Percentiles rank a stretch among this genome's conserved stretches.
phyloP scores from a whole-genome alignment of 192 early-diverging fungal species.

The Paraglomus occultum region DNA sequence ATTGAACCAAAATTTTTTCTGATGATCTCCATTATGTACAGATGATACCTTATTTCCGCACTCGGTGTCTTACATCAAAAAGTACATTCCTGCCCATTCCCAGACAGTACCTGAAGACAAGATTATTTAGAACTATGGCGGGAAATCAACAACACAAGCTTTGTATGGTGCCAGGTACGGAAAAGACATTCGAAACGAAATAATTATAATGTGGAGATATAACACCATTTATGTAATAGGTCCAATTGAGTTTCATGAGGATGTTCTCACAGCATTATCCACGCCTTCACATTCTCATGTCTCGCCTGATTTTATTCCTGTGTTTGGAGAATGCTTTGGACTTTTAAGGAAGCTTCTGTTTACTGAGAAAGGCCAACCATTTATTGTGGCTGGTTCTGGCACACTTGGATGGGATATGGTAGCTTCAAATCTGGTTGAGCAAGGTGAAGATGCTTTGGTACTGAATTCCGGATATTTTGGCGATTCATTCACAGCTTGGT shows the following conservation, averaged over 20 bases:
- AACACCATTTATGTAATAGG: slow-evolving; percentile 44
- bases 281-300: slow-evolving; percentile 93
- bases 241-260: slow-evolving; percentile 91
- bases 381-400: slow-evolving; percentile 93
- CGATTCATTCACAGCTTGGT: slow-evolving; percentile 92
- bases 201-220: too few species aligned
- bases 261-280: slow-evolving; percentile 80
- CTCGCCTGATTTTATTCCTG: slow-evolving; percentile 83
- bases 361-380: slow-evolving; percentile 83
- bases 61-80: too few species aligned
- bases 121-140: background rate
- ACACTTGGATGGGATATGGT: slow-evolving; percentile 98
- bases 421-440: slow-evolving; percentile 86
- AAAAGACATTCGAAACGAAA: too few species aligned
- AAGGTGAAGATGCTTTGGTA: slow-evolving; percentile 84
- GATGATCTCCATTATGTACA: too few species aligned
- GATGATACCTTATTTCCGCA: too few species aligned
- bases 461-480: slow-evolving; percentile 96
- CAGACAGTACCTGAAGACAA: too few species aligned
- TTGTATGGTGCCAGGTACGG: slow-evolving; percentile 27
- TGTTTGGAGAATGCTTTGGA: slow-evolving; percentile 86
- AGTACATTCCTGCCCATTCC: too few species aligned
- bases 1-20: too few species aligned
- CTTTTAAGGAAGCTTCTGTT: slow-evolving; percentile 76
- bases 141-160: slow-evolving; percentile 20